A percentile compares a stretch with the other conserved stretches of the same genome.
phyloP scores from a whole-genome alignment of 768 basidiomycete species.

The Suillus paluster region DNA sequence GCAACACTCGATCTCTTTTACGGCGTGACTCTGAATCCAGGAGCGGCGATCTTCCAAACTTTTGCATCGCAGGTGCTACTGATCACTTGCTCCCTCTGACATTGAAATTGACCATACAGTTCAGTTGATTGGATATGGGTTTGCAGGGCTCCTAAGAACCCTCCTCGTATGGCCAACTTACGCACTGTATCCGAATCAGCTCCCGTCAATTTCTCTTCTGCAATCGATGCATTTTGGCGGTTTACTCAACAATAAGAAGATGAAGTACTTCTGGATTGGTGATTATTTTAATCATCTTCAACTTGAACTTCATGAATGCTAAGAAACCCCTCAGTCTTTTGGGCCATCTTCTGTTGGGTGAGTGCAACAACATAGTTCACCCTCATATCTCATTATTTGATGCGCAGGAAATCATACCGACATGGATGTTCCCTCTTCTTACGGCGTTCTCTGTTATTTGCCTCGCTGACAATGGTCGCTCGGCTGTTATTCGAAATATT shows the following conservation, averaged over 20 bases:
- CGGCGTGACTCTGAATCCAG: conserved; percentile 50
- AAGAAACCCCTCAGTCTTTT: conserved; percentile 34
- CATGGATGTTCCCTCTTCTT: conserved; percentile 35
- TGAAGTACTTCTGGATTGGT: conserved; percentile 62
- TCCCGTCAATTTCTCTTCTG: conserved; percentile 55
- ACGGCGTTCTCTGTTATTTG: conserved; percentile 56
- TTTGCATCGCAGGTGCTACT: conserved; percentile 46
- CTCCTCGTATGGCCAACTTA: conserved; percentile 58
- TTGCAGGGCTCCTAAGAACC: conserved; percentile 46
- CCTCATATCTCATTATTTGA: neutral
- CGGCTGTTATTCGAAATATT: conserved; percentile 44
- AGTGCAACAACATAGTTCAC: conserved; percentile 7
- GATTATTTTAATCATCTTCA: conserved; percentile 6
- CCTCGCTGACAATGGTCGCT: conserved; percentile 50
- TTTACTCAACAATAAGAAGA: conserved; percentile 51
- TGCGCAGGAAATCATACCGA: conserved; percentile 19
- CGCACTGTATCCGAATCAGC: conserved; percentile 56
- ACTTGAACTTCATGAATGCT: neutral
- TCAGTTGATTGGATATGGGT: conserved; percentile 44
- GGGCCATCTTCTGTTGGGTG: conserved; percentile 54
- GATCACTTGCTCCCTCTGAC: conserved; percentile 33
- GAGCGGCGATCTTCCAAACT: conserved; percentile 58
- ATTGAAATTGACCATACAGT: neutral
- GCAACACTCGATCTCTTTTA: conserved; percentile 64
- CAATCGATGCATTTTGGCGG: conserved; percentile 58